Evolutionary conservation across 2,329 filamentous ascomycete species (phyloP).

Genomic region (Fusarium longipes): DNA sequence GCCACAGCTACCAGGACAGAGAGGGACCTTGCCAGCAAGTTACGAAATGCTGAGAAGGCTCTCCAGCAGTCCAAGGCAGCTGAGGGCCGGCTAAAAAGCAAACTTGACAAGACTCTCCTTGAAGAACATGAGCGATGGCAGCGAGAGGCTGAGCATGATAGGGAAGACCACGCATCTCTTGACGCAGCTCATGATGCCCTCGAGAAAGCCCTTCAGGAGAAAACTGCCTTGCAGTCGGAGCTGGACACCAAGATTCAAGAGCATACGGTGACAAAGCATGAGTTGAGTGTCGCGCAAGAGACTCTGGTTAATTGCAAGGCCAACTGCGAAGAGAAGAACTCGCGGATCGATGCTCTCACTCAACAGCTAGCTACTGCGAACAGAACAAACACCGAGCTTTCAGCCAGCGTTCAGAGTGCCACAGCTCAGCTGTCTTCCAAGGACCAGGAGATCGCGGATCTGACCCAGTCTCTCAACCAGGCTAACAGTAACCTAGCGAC

Average conservation of each 20-base stretch:
- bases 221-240: background rate
- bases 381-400: background rate
- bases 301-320: background rate
- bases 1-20: background rate
- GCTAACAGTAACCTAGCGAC: background rate
- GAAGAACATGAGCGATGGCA: slow-evolving; percentile 4
- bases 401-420: background rate
- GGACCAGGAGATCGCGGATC: background rate
- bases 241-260: background rate
- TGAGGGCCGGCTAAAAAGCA: background rate
- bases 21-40: background rate
- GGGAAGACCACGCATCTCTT: background rate
- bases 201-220: background rate
- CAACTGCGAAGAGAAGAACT: background rate
- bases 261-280: background rate
- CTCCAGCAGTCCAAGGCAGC: background rate
- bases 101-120: slow-evolving; percentile 5
- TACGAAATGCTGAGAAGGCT: background rate
- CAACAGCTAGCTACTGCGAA: background rate
- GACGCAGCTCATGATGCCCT: background rate
- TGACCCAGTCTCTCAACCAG: background rate
- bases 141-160: background rate
- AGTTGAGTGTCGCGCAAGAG: background rate
- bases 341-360: background rate
- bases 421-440: background rate